Evolutionary conservation across 805 yeast genomes (phyloP).

Genomic region (Wickerhamiella cacticola): DNA sequence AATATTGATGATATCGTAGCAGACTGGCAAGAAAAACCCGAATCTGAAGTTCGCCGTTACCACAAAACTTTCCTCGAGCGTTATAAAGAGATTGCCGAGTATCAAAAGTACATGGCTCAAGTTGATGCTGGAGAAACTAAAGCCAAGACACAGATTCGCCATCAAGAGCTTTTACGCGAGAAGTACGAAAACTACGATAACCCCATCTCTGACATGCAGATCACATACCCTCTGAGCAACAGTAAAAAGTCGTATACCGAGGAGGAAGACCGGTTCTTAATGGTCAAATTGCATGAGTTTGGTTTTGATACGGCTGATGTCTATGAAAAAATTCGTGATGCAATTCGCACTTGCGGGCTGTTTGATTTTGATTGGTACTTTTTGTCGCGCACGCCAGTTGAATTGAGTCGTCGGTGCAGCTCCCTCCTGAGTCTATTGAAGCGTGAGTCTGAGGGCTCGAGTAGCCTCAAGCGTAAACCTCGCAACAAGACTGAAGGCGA

Average conservation of each 20-base stretch:
- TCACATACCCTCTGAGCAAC: conserved; percentile 64
- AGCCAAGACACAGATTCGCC: conserved; percentile 48
- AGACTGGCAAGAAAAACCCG: conserved; percentile 49
- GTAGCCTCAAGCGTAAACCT: conserved; percentile 25
- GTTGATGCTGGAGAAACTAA: conserved; percentile 85
- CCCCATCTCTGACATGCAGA: conserved; percentile 63
- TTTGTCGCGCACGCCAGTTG: conserved; percentile 64
- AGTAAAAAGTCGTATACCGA: conserved; percentile 61
- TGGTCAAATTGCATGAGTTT: conserved; percentile 60
- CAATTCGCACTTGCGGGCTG: conserved; percentile 55
- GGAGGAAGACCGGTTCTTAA: conserved; percentile 78
- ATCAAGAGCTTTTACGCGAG: conserved; percentile 64
- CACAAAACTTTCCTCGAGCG: conserved; percentile 69
- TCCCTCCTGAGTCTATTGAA: conserved; percentile 65
- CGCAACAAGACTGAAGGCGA: conserved; percentile 17
- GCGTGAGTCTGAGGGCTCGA: conserved; percentile 46
- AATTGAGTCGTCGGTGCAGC: conserved; percentile 69
- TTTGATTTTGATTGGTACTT: conserved; percentile 82
- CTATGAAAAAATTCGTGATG: conserved; percentile 61
- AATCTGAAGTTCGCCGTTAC: conserved; percentile 68
- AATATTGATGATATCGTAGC: conserved; percentile 53
- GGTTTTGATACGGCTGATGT: conserved; percentile 71
- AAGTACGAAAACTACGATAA: conserved; percentile 56
- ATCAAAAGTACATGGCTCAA: conserved; percentile 65
- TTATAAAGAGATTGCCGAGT: conserved; percentile 74